Base-by-base conservation (phyloP, 345 rosid species). In the Erysimum cheiranthoides region DNA sequence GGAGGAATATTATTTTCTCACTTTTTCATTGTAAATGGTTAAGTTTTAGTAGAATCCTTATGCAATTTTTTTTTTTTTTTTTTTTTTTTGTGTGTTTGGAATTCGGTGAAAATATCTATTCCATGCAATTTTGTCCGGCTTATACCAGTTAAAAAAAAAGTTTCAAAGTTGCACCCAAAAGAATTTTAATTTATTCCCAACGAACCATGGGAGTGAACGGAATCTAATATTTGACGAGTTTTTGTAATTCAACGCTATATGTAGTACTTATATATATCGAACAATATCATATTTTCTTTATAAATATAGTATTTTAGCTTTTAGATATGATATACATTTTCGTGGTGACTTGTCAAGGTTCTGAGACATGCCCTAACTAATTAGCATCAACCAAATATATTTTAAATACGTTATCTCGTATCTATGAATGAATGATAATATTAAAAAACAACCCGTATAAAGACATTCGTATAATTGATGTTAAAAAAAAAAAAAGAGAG, bases 281-380 rank as follows among this genome's bases (percentile, higher is more conserved):
- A 8, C 60, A 36, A 35, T 3, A 27, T 35, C 58, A 34, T 43
- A 52, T 54, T 38, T 38, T 66, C 49, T 32, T 32, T 64, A 5
- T 16, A 42, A 18, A 6, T 60, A 36, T 16, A 1, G 3, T 35
- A 47, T 14, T 71, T 71, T 58, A 45, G 11, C 35, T 14, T 71
- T 71, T 58, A 45, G 11, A n/a, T 25, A 39, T 52, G 12, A 53
- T 32, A 53, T 32, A 14, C 14, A 16, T 45, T 65, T 45, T 31
- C 38, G 4, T 27, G 51, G 40, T 46, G 66, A 35, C 59, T 54
- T 36, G 47, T 34, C 65, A 56, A 57, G 47, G 78, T 47, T 66
- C n/a, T 36, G 78, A 27, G 67, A 49, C 78, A 74, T 58, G 73
- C 61, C 61, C 58, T 74, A 49, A 0, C 49, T 47, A 47, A 56